Evolutionary conservation across 2,329 filamentous ascomycete species (phyloP), one percentile per base, ranked within the genome.

Genomic region (Fusarium denticulatum): DNA sequence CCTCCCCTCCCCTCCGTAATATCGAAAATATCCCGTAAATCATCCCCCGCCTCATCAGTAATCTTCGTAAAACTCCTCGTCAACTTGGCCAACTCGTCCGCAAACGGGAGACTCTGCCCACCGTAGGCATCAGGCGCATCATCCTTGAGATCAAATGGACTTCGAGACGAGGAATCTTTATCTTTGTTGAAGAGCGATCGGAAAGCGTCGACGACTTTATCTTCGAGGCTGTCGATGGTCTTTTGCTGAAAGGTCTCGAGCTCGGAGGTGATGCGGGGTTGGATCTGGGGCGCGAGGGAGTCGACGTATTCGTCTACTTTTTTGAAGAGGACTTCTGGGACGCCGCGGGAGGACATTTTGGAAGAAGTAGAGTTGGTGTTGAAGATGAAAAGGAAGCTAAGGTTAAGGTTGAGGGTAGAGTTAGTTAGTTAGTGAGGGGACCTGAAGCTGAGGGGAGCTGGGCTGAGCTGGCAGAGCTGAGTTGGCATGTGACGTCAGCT

Each of bases 251-350:
- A 86, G 11, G 75, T 67, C 56, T 85, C 83, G 53, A 86, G 81
- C 79, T 86, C 84, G 20, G 80, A 65, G 20, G 83, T 78, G 77
- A 86, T 85, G 81, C 83, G 84, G 76, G 84, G 84, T 69, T 85
- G 83, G 60, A 86, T 85, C 72, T 85, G 82, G 11, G 84, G 84
- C 5, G 82, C 83, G 8, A 86, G 83, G 1, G 84, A 85, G 80
- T 86, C 84, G 76, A 86, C 84, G 56, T 86, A 86, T 22, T 84
- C 80, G 79, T 86, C 84, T 6, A 86, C 82, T 67, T 85, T 83
- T 52, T 81, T 80, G 79, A 85, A 82, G 65, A 85, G 65, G 36
- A 84, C 82, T 52, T 85, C 84, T 50, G 84, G 82, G 26, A 85
- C 72, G n/a, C 79, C 80, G 70, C 78, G 79, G 11, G 80, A 81